Evolutionary conservation across 2,329 filamentous ascomycete species (phyloP).

Genomic region (Alternaria rosae): DNA sequence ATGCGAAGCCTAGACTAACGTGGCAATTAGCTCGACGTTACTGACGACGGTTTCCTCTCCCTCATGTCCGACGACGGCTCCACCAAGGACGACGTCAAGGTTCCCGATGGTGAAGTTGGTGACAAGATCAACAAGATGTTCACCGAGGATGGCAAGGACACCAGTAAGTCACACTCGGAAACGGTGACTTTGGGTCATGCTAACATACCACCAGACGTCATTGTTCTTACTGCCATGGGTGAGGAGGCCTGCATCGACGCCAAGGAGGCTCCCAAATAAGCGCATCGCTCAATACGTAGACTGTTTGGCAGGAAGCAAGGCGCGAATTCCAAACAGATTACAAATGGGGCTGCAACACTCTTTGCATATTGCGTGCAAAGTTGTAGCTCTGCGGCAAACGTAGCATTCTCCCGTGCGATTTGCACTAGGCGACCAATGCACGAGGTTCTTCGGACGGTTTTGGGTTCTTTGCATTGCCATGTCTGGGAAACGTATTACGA

Average conservation of each 20-base stretch:
- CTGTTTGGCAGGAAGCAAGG: conserved; percentile 37
- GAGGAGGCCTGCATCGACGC: conserved; percentile 91
- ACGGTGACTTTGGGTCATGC: neutral
- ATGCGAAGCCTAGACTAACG: conserved; percentile 26
- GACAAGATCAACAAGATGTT: conserved; percentile 86
- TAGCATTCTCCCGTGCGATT: conserved; percentile 42
- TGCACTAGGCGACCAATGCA: conserved; percentile 44
- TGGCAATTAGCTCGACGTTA: conserved; percentile 78
- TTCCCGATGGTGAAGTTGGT: conserved; percentile 88
- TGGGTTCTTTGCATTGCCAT: conserved; percentile 50
- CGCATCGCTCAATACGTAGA: conserved; percentile 32
- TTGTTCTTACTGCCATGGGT: conserved; percentile 94
- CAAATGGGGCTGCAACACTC: conserved; percentile 32
- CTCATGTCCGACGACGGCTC: conserved; percentile 87
- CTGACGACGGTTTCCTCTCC: conserved; percentile 92
- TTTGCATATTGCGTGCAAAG: conserved; percentile 34
- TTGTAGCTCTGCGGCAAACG: conserved; percentile 37
- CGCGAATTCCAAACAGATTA: conserved; percentile 36
- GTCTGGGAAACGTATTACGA: conserved; percentile 47
- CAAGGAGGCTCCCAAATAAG: conserved; percentile 80
- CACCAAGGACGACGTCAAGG: conserved; percentile 93
- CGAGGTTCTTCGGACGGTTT: conserved; percentile 48
- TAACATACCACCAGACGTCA: conserved; percentile 71
- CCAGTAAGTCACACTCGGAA: conserved; percentile 72
- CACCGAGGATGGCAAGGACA: conserved; percentile 85